Conservation (phyloP, 2,329 filamentous ascomycete species). For the Hypoxylon sp. region DNA sequence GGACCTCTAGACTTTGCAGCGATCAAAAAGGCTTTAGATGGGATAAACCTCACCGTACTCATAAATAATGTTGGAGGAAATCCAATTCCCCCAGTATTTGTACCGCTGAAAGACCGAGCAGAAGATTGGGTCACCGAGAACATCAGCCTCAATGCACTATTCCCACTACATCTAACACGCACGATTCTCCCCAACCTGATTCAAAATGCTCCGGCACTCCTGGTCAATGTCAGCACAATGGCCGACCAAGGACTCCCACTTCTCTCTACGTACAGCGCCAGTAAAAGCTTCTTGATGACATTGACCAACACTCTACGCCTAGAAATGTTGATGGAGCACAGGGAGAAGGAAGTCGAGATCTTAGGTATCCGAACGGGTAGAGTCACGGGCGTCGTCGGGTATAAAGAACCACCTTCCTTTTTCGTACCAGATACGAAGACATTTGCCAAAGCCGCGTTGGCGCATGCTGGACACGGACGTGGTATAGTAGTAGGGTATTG, state of each 20-base stretch:
- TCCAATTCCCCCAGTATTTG: constrained; percentile 53
- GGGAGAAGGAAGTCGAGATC: constrained; percentile 16
- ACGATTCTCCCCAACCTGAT: constrained; percentile 62
- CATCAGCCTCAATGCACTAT: constrained; percentile 65
- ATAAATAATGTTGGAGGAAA: constrained; percentile 71
- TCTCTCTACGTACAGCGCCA: constrained; percentile 61
- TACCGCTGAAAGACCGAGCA: constrained; percentile 56
- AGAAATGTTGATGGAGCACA: constrained; percentile 56
- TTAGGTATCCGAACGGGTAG: constrained; percentile 24
- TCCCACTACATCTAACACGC: constrained; percentile 65
- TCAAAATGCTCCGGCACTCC: constrained; percentile 59
- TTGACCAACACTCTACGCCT: constrained; percentile 59
- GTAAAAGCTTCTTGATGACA: constrained; percentile 63
- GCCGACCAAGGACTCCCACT: constrained; percentile 64
- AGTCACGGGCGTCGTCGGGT: constrained; percentile 19
- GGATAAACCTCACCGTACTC: constrained; percentile 64
- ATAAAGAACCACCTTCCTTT: constrained; percentile 22
- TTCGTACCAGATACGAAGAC: constrained; percentile 27
- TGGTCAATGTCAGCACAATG: constrained; percentile 66
- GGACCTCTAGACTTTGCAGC: constrained; percentile 33
- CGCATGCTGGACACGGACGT: constrained; percentile 27
- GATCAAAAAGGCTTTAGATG: constrained; percentile 46
- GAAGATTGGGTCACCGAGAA: constrained; percentile 58
- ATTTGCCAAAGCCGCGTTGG: constrained; percentile 33
- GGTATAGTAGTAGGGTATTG: constrained; percentile 35